phyloP scores from a whole-genome alignment of 2,329 filamentous ascomycete species.

The Aspergillus spinulosporus region DNA sequence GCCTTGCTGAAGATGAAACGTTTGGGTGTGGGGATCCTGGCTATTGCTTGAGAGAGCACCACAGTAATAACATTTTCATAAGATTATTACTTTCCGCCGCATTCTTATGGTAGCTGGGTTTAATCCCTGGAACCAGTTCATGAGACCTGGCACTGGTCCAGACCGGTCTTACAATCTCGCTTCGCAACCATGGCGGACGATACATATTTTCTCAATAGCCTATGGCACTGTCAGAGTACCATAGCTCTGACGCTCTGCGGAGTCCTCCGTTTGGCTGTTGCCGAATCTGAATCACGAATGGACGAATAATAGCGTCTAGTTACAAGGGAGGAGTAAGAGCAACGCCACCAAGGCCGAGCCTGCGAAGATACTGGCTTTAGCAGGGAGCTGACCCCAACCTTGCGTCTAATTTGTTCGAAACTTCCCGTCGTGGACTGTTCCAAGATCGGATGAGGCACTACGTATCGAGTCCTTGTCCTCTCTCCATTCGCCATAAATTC shows the following conservation, averaged over 20 bases:
- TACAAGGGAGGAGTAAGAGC: background rate
- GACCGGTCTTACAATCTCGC: constrained; percentile 3
- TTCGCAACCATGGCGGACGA: background rate
- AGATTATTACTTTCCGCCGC: background rate
- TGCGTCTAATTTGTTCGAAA: constrained; percentile 20
- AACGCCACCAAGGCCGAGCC: constrained; percentile 11
- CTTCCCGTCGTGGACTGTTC: constrained; percentile 19
- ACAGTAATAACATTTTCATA: background rate
- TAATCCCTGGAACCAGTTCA: constrained; percentile 11
- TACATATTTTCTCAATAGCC: background rate
- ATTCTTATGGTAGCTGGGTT: background rate
- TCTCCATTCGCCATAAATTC: constrained; percentile 6
- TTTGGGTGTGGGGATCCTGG: constrained; percentile 4
- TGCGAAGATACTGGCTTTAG: constrained; percentile 9
- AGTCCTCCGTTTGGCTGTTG: background rate
- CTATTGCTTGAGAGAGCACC: background rate
- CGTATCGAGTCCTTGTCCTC: constrained; percentile 4
- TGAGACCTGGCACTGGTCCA: background rate
- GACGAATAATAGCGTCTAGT: background rate
- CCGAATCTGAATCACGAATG: background rate
- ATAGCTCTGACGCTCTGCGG: background rate
- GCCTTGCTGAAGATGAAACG: constrained; percentile 12
- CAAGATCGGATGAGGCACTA: constrained; percentile 8
- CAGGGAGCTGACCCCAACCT: constrained; percentile 6
- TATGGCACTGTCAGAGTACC: background rate